A percentile compares a stretch with the other conserved stretches of the same genome.
phyloP scores from a whole-genome alignment of 1,139 yeast species.

The Debaryomyces udenii region DNA sequence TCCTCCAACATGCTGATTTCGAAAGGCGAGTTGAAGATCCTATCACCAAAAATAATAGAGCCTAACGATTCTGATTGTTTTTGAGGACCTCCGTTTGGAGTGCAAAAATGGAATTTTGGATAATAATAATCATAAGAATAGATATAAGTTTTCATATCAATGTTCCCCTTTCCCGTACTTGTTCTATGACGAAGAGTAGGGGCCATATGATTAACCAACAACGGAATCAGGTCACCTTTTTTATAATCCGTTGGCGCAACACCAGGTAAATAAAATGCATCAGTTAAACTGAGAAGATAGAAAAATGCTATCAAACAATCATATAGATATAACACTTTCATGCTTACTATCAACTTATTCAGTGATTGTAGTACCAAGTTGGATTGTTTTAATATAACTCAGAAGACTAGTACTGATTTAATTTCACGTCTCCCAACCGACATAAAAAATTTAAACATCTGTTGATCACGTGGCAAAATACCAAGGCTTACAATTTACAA shows the following conservation, averaged over 20 bases:
- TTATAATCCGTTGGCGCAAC: constrained; percentile 90
- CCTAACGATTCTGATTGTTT: constrained; percentile 92
- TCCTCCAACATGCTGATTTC: constrained; percentile 76
- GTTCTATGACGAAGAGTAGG: constrained; percentile 64
- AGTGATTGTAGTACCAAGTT: neutral
- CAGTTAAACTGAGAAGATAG: constrained; percentile 25
- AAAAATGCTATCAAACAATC: constrained; percentile 11
- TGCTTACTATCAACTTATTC: constrained; percentile 1
- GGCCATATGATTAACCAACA: constrained; percentile 86
- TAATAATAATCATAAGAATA: constrained; percentile 87
- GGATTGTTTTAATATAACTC: too few relatives aligned
- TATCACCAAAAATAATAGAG: constrained; percentile 90
- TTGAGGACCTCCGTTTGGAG: constrained; percentile 66
- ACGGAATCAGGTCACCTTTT: constrained; percentile 70
- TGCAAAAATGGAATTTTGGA: constrained; percentile 81
- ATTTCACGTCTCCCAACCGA: neutral
- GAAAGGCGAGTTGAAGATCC: constrained; percentile 92
- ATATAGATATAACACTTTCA: constrained; percentile 14
- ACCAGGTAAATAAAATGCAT: constrained; percentile 88
- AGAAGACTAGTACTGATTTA: neutral
- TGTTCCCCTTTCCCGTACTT: constrained; percentile 25
- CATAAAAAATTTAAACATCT: too few relatives aligned
- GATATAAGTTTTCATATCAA: constrained; percentile 53
- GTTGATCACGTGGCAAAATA: neutral
- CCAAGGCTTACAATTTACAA: too few relatives aligned